These are phyloP conservation scores for Barnettozyma siamensis DNA, from an alignment of 805 yeast species.

Conservation along the genomic window DNA sequence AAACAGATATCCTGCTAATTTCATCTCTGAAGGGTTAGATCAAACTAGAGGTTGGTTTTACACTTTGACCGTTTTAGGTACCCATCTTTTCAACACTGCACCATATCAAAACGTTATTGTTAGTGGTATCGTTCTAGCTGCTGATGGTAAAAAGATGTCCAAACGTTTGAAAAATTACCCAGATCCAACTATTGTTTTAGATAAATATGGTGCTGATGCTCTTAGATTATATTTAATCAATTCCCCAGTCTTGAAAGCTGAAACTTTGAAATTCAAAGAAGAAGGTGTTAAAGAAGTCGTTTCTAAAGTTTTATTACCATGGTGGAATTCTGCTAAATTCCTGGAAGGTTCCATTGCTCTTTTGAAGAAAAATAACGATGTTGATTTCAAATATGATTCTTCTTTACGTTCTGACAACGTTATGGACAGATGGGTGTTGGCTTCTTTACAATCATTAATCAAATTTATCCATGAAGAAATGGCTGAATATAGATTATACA, in stretches of 20 bases:
- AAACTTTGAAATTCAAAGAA: constrained; percentile 93
- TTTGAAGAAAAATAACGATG: constrained; percentile 65
- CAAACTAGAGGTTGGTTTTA: constrained; percentile 99
- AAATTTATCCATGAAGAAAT: constrained; percentile 84
- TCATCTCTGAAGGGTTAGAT: constrained; percentile 97
- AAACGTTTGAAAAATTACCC: constrained; percentile 97
- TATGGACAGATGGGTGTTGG: constrained; percentile 96
- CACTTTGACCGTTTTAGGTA: constrained; percentile 91
- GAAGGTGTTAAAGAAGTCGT: constrained; percentile 99
- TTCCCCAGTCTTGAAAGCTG: constrained; percentile 96
- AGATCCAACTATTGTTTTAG: constrained; percentile 78
- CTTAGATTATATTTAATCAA: constrained; percentile 91
- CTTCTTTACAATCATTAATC: constrained; percentile 90
- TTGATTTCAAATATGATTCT: constrained; percentile 71
- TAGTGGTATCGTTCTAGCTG: constrained; percentile 92
- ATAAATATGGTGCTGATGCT: constrained; percentile 96
- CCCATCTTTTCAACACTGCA: constrained; percentile 85
- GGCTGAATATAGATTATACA: constrained; percentile 83
- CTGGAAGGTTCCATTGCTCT: constrained; percentile 90
- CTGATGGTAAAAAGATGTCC: constrained; percentile 99
- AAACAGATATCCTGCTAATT: constrained; percentile 89
- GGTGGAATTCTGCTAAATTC: constrained; percentile 98
- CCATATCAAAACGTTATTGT: constrained; percentile 96
- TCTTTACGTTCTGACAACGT: constrained; percentile 67
- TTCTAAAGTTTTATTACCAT: constrained; percentile 90